Conservation (phyloP, 306 rosid species). For the Inga laurina region DNA sequence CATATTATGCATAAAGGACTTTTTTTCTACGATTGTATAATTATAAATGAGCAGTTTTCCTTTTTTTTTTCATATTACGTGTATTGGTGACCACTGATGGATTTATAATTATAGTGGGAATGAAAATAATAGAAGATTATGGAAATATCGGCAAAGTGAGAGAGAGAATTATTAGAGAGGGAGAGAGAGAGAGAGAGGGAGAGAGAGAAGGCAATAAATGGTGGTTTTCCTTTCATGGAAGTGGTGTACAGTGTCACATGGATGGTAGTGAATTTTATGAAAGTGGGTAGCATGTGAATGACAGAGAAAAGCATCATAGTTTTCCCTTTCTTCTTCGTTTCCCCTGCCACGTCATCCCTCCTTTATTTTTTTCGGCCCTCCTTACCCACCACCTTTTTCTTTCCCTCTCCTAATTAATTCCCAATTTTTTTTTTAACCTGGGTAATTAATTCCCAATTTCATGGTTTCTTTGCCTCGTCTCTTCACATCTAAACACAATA, state of each 20-base stretch:
- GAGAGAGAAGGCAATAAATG: slow-evolving; percentile 11
- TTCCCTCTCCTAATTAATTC: background rate
- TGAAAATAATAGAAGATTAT: background rate
- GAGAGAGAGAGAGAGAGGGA: background rate
- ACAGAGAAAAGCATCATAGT: slow-evolving; percentile 20
- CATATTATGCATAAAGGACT: background rate
- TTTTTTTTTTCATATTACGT: background rate
- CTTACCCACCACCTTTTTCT: background rate
- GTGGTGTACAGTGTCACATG: slow-evolving; percentile 32
- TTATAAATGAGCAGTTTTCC: background rate
- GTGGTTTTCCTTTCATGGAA: slow-evolving; percentile 30
- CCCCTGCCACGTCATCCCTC: slow-evolving; percentile 27
- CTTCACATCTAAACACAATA: background rate
- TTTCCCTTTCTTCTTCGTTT: slow-evolving; percentile 40
- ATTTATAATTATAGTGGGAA: background rate
- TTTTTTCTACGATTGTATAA: background rate
- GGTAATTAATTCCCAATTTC: background rate
- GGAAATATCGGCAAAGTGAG: background rate
- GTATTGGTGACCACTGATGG: background rate
- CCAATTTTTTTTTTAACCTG: too few relatives aligned
- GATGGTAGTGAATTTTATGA: slow-evolving; percentile 38
- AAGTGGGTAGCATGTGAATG: slow-evolving; percentile 43
- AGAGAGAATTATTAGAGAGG: background rate
- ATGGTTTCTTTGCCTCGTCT: background rate
- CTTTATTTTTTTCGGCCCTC: background rate